A percentile compares a stretch with the other conserved stretches of the same genome.
Evolutionary conservation across 345 rosid genomes (phyloP).

Genomic region (Eucalyptus viminalis): DNA sequence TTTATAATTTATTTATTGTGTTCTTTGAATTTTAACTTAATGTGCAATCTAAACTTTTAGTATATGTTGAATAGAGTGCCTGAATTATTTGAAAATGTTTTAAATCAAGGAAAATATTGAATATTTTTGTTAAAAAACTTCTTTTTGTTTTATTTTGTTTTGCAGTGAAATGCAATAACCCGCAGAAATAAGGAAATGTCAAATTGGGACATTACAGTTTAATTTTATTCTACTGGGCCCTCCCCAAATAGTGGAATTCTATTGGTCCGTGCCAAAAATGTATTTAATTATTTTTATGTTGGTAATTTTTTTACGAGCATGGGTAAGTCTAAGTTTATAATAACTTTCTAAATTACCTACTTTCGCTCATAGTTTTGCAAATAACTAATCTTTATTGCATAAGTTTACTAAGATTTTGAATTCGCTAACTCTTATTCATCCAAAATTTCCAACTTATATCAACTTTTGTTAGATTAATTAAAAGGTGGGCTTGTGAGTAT

Average conservation of each 20-base stretch:
- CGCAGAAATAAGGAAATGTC: background rate
- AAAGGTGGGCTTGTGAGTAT: background rate
- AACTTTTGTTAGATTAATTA: background rate
- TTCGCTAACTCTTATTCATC: background rate
- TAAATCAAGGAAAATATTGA: too few species aligned
- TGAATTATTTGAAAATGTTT: too few species aligned
- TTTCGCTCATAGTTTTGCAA: background rate
- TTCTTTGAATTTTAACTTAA: too few species aligned
- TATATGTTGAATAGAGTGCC: too few species aligned
- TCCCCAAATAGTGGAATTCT: background rate
- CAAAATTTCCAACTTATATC: background rate
- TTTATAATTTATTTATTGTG: too few species aligned
- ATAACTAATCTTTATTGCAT: background rate
- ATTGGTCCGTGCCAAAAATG: background rate
- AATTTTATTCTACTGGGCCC: background rate
- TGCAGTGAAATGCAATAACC: background rate
- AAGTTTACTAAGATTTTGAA: background rate
- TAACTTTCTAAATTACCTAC: background rate
- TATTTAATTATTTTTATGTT: too few species aligned
- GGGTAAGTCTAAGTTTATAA: background rate
- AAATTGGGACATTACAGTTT: background rate
- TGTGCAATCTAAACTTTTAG: too few species aligned
- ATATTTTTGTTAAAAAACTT: too few species aligned
- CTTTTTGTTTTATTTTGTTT: background rate
- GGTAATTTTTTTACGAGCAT: too few species aligned